Evolutionary conservation across 352 stramenopile genomes (phyloP).

Genomic region (Peronospora destructor): DNA sequence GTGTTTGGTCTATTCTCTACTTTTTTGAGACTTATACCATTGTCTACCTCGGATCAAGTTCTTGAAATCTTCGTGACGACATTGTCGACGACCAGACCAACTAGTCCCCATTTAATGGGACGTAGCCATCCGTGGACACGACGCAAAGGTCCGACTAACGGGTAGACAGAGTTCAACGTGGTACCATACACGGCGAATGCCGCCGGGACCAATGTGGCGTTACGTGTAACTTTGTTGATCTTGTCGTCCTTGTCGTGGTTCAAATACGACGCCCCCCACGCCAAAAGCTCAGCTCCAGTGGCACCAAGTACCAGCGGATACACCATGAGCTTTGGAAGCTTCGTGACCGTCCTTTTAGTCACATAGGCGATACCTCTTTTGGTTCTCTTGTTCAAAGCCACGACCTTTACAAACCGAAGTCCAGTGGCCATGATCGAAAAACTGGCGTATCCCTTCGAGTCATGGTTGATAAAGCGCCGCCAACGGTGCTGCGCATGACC

Average conservation of each 20-base stretch:
- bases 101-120: constrained; percentile 23
- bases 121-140: constrained; percentile 18
- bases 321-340: constrained; percentile 23
- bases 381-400: constrained; percentile 18
- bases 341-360: constrained; percentile 20
- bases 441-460: constrained; percentile 25
- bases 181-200: constrained; percentile 26
- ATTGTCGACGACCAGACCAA: constrained; percentile 17
- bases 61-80: constrained; percentile 13
- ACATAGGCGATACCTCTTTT: constrained; percentile 28
- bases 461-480: constrained; percentile 19
- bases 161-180: constrained; percentile 27
- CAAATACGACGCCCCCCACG: constrained; percentile 25
- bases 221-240: constrained; percentile 9
- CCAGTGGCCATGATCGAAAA: constrained; percentile 25
- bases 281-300: constrained; percentile 20
- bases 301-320: constrained; percentile 27
- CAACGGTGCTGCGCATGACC: constrained; percentile 25
- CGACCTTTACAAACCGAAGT: constrained; percentile 17
- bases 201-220: constrained; percentile 22
- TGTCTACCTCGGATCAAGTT: neutral
- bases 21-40: neutral
- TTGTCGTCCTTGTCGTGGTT: constrained; percentile 15
- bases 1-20: too few relatives aligned
- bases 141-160: constrained; percentile 20